A percentile compares a stretch with the other conserved stretches of the same genome.
phyloP scores from a whole-genome alignment of 345 rosid genomes.

The Populus ilicifolia region DNA sequence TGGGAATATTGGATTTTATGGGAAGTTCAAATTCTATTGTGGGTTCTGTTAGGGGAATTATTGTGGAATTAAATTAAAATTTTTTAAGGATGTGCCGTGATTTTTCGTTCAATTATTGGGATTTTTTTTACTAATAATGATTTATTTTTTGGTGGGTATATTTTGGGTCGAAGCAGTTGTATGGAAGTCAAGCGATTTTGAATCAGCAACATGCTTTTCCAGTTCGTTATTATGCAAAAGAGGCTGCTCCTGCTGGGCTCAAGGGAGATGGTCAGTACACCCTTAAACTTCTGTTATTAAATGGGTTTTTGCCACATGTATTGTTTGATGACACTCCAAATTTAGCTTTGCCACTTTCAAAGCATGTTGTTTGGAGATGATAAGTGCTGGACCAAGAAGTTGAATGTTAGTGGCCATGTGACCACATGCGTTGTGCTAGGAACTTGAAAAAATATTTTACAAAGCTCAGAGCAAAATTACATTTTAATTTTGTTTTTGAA shows the following conservation, averaged over 20 bases:
- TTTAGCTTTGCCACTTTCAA: neutral
- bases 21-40: no score
- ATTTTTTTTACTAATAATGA: neutral
- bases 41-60: neutral
- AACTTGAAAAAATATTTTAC: neutral
- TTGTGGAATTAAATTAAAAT: neutral
- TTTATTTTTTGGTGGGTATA: neutral
- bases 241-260: slow-evolving; percentile 58
- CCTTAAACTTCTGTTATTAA: neutral
- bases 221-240: slow-evolving; percentile 69
- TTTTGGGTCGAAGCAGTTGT: slow-evolving; percentile 45
- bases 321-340: neutral
- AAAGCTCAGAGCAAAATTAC: neutral
- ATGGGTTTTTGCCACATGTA: neutral
- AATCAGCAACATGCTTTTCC: slow-evolving; percentile 50
- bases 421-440: neutral
- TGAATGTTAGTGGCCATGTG: neutral
- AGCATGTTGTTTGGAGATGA: neutral
- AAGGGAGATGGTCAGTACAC: slow-evolving; percentile 82
- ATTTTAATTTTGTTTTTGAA: no score
- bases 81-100: neutral
- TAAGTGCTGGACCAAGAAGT: neutral
- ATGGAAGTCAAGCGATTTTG: slow-evolving; percentile 39
- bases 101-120: neutral
- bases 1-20: neutral